These are phyloP conservation scores for Aureobasidium lini DNA, from an alignment of 2,329 filamentous ascomycete genomes.

Conservation along the genomic window DNA sequence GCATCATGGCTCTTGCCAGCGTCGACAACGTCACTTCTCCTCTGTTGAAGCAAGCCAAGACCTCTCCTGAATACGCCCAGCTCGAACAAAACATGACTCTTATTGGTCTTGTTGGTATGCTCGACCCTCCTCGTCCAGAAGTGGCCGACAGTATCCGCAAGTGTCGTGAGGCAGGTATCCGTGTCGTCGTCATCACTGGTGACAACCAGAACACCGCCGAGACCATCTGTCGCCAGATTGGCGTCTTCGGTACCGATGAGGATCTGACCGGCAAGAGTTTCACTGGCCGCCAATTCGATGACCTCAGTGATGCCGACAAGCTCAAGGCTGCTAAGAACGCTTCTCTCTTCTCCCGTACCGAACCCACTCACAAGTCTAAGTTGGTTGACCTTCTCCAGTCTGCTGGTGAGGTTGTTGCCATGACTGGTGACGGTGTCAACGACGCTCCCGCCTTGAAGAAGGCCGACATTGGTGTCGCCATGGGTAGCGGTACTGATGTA, in stretches of 20 bases:
- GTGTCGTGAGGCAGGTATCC: constrained; percentile 88
- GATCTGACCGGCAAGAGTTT: constrained; percentile 86
- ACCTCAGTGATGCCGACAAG: constrained; percentile 69
- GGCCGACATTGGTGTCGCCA: constrained; percentile 96
- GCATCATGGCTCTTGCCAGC: constrained; percentile 87
- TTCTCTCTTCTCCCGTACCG: constrained; percentile 90
- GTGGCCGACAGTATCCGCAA: constrained; percentile 78
- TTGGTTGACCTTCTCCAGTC: constrained; percentile 94
- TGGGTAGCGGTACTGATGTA: constrained; percentile 97
- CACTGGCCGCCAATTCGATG: constrained; percentile 91
- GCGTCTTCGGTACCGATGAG: constrained; percentile 76
- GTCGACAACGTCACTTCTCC: constrained; percentile 66
- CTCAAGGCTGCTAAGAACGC: constrained; percentile 76
- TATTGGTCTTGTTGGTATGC: constrained; percentile 88
- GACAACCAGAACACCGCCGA: constrained; percentile 98
- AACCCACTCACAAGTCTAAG: constrained; percentile 94
- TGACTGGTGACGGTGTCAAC: constrained; percentile 98
- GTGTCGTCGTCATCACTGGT: constrained; percentile 95
- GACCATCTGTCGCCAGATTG: constrained; percentile 95
- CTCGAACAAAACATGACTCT: constrained; percentile 93
- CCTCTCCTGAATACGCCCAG: constrained; percentile 73
- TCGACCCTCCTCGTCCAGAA: constrained; percentile 91
- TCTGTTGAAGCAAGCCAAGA: constrained; percentile 64
- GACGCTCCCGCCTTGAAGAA: constrained; percentile 97
- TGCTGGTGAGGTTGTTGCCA: constrained; percentile 88